phyloP scores from a whole-genome alignment of 768 basidiomycete genomes.

The Steccherinum ochraceum region DNA sequence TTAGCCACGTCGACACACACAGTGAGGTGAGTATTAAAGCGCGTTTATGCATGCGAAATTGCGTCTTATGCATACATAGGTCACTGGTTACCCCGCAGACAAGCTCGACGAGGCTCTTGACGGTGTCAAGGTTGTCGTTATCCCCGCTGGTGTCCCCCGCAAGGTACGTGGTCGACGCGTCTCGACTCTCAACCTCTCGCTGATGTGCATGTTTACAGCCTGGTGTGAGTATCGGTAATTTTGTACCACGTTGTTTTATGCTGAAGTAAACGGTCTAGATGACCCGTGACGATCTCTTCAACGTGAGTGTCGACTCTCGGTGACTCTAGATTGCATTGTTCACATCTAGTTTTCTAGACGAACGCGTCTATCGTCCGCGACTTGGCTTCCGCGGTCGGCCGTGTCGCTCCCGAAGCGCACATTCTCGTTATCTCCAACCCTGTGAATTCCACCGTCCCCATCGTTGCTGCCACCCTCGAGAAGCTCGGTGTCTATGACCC shows the following conservation, averaged over 20 bases:
- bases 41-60: no score
- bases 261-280: conserved; percentile 42
- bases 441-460: conserved; percentile 96
- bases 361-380: conserved; percentile 98
- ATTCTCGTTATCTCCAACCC: conserved; percentile 98
- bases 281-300: conserved; percentile 96
- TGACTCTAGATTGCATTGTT: not conserved
- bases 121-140: conserved; percentile 88
- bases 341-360: conserved; percentile 43
- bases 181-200: conserved; percentile 1
- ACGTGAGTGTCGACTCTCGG: conserved; percentile 44
- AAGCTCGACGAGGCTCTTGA: conserved; percentile 87
- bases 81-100: conserved; percentile 75
- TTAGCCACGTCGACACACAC: conserved; percentile 87
- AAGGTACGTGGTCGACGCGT: conserved; percentile 84
- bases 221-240: conserved; percentile 53
- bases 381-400: conserved; percentile 83
- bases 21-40: conserved; percentile 54
- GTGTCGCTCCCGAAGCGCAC: conserved; percentile 85
- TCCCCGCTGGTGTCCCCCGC: conserved; percentile 98
- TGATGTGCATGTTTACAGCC: no score
- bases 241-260: conserved; percentile 15
- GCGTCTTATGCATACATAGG: conserved; percentile 33
- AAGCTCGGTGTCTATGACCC: conserved; percentile 93
- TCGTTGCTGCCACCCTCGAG: conserved; percentile 87